Conservation (phyloP, 2,329 filamentous ascomycete genomes). For the Ascochyta koolunga region DNA sequence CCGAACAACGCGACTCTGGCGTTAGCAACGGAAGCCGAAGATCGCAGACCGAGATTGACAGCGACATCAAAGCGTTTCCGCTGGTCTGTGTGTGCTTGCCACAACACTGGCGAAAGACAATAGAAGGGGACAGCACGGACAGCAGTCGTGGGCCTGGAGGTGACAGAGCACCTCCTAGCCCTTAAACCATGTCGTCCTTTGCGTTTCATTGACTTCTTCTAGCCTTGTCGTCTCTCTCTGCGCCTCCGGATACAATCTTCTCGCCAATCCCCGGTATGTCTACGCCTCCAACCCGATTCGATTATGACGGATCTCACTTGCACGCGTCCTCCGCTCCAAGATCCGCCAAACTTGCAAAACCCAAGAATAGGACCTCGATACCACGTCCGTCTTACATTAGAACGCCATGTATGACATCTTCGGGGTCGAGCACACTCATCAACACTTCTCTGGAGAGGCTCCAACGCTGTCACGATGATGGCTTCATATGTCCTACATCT, state of each 20-base stretch:
- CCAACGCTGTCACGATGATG: constrained; percentile 44
- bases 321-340: background rate
- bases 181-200: constrained; percentile 24
- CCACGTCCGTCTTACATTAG: constrained; percentile 27
- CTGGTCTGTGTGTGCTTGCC: constrained; percentile 94
- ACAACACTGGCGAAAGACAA: constrained; percentile 95
- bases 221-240: constrained; percentile 32
- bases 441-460: constrained; percentile 28
- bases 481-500: constrained; percentile 18
- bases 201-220: constrained; percentile 33
- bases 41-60: constrained; percentile 51
- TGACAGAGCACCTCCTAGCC: constrained; percentile 41
- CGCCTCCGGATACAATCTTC: constrained; percentile 19
- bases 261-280: constrained; percentile 4
- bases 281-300: background rate
- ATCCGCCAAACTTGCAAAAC: background rate
- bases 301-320: constrained; percentile 4
- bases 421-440: constrained; percentile 41
- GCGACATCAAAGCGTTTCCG: constrained; percentile 97
- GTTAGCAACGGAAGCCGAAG: constrained; percentile 76
- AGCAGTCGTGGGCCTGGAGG: constrained; percentile 41
- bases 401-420: constrained; percentile 28
- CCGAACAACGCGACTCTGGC: constrained; percentile 87
- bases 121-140: constrained; percentile 74
- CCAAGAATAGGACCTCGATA: constrained; percentile 4